phyloP scores from a whole-genome alignment of 2,329 filamentous ascomycete genomes.

The Exophiala sp. region DNA sequence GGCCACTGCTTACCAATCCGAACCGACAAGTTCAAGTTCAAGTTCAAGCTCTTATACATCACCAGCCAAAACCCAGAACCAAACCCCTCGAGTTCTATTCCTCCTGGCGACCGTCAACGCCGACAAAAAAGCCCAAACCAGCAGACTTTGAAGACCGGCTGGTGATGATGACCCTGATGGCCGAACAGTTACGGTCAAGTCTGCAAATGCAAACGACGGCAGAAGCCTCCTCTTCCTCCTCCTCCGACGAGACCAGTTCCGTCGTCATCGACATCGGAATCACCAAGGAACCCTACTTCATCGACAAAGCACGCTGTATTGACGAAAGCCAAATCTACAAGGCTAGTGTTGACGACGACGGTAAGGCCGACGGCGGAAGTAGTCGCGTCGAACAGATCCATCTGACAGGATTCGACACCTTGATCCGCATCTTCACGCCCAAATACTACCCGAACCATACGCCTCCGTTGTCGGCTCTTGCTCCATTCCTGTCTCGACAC shows the following conservation, averaged over 20 bases:
- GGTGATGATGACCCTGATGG: conserved; percentile 46
- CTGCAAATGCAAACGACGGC: too few relatives aligned
- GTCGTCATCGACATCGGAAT: conserved; percentile 42
- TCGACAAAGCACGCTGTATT: conserved; percentile 44
- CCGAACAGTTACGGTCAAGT: conserved; percentile 36
- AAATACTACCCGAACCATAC: conserved; percentile 44
- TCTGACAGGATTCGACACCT: conserved; percentile 45
- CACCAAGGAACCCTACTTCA: conserved; percentile 45
- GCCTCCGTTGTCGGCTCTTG: conserved; percentile 39
- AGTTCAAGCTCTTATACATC: too few relatives aligned
- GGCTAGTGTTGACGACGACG: too few relatives aligned
- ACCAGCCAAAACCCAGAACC: conserved; percentile 4
- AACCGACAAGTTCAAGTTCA: too few relatives aligned
- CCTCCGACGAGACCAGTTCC: neutral
- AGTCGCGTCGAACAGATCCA: conserved; percentile 39
- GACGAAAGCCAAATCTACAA: conserved; percentile 35
- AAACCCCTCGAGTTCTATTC: conserved; percentile 48
- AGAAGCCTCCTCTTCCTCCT: neutral
- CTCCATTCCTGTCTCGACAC: conserved; percentile 40
- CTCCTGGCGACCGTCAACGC: conserved; percentile 61
- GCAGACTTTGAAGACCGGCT: conserved; percentile 45
- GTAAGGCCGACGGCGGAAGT: too few relatives aligned
- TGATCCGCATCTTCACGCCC: conserved; percentile 44
- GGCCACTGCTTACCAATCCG: too few relatives aligned
- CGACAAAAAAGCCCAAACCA: conserved; percentile 52